These are phyloP conservation scores for Saccharomyces hybrid DNA, from an alignment of 1,139 yeast genomes.

Conservation along the genomic window DNA sequence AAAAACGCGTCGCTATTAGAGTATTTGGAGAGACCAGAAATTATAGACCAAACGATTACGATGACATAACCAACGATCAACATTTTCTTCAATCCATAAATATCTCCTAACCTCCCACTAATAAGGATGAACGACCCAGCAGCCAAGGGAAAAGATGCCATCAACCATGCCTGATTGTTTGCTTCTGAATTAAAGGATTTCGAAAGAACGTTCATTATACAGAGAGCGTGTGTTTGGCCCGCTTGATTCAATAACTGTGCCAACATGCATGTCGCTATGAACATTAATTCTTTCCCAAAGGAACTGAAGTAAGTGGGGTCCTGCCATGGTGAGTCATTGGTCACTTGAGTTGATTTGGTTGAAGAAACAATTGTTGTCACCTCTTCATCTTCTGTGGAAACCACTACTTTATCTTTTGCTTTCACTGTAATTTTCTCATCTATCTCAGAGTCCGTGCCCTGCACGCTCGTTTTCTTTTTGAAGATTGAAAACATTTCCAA, in stretches of 20 bases:
- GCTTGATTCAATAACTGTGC: constrained; percentile 34
- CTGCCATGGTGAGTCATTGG: constrained; percentile 3
- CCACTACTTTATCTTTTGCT: neutral
- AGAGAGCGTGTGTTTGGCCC: constrained; percentile 29
- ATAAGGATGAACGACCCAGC: constrained; percentile 48
- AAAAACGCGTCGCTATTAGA: constrained; percentile 39
- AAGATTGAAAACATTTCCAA: neutral
- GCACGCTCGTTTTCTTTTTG: neutral
- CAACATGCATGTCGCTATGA: constrained; percentile 34
- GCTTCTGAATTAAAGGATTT: constrained; percentile 23
- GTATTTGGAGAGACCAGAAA: constrained; percentile 42
- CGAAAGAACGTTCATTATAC: constrained; percentile 30
- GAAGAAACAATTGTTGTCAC: neutral
- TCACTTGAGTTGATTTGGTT: neutral
- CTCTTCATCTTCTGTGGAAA: neutral
- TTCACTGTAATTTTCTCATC: neutral
- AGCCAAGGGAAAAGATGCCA: constrained; percentile 50
- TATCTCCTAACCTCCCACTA: constrained; percentile 47
- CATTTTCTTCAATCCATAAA: constrained; percentile 42
- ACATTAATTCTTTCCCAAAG: constrained; percentile 27
- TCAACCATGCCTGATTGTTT: constrained; percentile 41
- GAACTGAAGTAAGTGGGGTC: constrained; percentile 17
- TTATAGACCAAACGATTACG: constrained; percentile 38
- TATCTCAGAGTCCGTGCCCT: neutral
- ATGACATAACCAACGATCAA: constrained; percentile 41